Percentiles rank a stretch among this genome's conserved stretches.
Conservation (phyloP, 2,329 filamentous ascomycete genomes). For the Clonostachys chloroleuca region DNA sequence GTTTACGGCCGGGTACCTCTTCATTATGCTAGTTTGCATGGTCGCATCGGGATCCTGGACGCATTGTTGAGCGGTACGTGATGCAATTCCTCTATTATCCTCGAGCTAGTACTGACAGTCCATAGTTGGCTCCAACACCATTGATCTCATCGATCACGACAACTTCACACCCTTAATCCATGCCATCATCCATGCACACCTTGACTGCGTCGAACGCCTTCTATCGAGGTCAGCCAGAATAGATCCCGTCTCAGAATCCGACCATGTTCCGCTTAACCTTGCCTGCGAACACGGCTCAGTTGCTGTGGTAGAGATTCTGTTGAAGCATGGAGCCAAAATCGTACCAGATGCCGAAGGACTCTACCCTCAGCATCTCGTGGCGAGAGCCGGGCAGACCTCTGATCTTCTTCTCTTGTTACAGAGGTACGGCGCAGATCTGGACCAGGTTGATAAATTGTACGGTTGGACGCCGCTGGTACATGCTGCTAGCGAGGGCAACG, state of each 20-base stretch:
- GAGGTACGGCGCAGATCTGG: conserved; percentile 80
- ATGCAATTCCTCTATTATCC: not conserved
- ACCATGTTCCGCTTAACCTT: conserved; percentile 91
- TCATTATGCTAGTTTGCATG: conserved; percentile 96
- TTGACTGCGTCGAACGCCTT: conserved; percentile 75
- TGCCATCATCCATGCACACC: conserved; percentile 82
- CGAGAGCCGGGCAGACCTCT: conserved; percentile 79
- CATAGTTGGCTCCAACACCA: conserved; percentile 64
- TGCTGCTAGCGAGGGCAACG: conserved; percentile 92
- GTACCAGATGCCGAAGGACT: conserved; percentile 94
- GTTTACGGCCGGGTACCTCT: conserved; percentile 91
- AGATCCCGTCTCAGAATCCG: conserved; percentile 78
- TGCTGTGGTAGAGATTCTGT: conserved; percentile 77
- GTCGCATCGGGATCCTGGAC: conserved; percentile 77
- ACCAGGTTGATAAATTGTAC: conserved; percentile 93
- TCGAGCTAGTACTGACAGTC: not conserved
- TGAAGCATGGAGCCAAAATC: conserved; percentile 75
- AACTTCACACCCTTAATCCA: conserved; percentile 97
- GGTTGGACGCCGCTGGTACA: conserved; percentile 97
- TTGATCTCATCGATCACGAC: conserved; percentile 89
- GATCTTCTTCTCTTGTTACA: conserved; percentile 76
- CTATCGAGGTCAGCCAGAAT: conserved; percentile 77
- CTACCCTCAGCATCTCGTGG: conserved; percentile 95
- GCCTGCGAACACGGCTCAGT: conserved; percentile 91
- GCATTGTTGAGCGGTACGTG: conserved; percentile 59